phyloP scores from a whole-genome alignment of 345 rosid species.

The Boechera divaricarpa region DNA sequence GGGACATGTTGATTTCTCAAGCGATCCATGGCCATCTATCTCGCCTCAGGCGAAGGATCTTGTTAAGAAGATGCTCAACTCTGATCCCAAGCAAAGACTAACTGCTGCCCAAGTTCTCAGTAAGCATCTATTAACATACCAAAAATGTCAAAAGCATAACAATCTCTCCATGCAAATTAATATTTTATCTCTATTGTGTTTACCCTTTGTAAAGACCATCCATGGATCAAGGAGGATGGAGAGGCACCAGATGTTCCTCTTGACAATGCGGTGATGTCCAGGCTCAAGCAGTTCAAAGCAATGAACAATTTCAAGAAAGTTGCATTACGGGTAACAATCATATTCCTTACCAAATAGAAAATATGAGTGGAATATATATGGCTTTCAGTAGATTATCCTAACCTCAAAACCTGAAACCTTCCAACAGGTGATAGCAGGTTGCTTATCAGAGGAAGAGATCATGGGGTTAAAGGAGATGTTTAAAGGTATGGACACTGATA shows the following conservation, averaged over 20 bases:
- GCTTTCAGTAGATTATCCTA: neutral
- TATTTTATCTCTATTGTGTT: neutral
- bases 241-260: slow-evolving; percentile 88
- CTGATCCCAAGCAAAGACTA: slow-evolving; percentile 65
- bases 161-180: slow-evolving; percentile 10
- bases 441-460: slow-evolving; percentile 73
- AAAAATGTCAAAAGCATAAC: slow-evolving; percentile 13
- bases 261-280: slow-evolving; percentile 71
- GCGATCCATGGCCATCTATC: slow-evolving; percentile 70
- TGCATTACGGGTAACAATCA: slow-evolving; percentile 62
- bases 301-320: slow-evolving; percentile 84
- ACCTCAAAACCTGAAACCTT: slow-evolving; percentile 22
- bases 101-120: slow-evolving; percentile 66
- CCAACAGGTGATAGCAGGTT: slow-evolving; percentile 63
- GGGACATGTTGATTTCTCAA: slow-evolving; percentile 60
- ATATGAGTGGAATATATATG: neutral
- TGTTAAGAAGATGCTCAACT: slow-evolving; percentile 64
- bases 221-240: slow-evolving; percentile 86
- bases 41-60: slow-evolving; percentile 67
- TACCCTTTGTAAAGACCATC: slow-evolving; percentile 52
- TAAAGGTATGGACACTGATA: slow-evolving; percentile 62
- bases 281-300: slow-evolving; percentile 84
- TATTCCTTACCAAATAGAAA: neutral
- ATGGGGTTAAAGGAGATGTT: slow-evolving; percentile 71
- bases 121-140: slow-evolving; percentile 41